phyloP scores from a whole-genome alignment of 1,139 yeast genomes.

The Suhomyces kunorum region DNA sequence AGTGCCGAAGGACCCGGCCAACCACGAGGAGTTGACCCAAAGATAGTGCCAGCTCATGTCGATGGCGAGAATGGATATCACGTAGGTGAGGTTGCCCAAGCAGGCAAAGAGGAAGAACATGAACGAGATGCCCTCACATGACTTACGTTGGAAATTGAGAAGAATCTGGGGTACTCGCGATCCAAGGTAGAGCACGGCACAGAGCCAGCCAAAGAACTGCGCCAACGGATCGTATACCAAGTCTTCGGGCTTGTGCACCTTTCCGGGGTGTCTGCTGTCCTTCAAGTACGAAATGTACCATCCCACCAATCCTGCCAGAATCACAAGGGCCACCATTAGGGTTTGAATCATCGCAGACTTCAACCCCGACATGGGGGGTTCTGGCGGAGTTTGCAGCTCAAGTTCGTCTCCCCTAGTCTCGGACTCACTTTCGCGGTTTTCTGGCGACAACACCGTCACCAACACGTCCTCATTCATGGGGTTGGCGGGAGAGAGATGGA shows the following conservation, averaged over 20 bases:
- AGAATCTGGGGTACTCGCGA: slow-evolving; percentile 88
- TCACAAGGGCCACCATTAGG: slow-evolving; percentile 67
- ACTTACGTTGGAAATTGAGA: slow-evolving; percentile 77
- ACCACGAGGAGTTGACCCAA: slow-evolving; percentile 85
- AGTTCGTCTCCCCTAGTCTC: slow-evolving; percentile 10
- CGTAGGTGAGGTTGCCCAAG: slow-evolving; percentile 87
- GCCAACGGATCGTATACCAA: slow-evolving; percentile 72
- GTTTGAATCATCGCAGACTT: slow-evolving; percentile 48
- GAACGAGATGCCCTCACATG: slow-evolving; percentile 91
- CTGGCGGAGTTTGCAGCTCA: slow-evolving; percentile 8
- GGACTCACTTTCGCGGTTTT: slow-evolving; percentile 5
- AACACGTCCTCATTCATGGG: slow-evolving; percentile 73
- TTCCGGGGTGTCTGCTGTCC: slow-evolving; percentile 34
- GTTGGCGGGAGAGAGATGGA: slow-evolving; percentile 86
- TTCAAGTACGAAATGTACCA: slow-evolving; percentile 70
- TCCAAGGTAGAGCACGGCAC: slow-evolving; percentile 83
- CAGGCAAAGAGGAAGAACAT: slow-evolving; percentile 92
- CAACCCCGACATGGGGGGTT: slow-evolving; percentile 18
- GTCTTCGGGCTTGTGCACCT: slow-evolving; percentile 32
- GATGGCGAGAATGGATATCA: slow-evolving; percentile 76
- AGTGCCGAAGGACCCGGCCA: slow-evolving; percentile 90
- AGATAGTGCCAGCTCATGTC: slow-evolving; percentile 70
- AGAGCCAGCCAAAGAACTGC: slow-evolving; percentile 87
- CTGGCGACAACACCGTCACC: slow-evolving; percentile 52
- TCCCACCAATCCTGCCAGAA: slow-evolving; percentile 78